These are phyloP conservation scores for Stephania japonica DNA, from an alignment of 164 flowering plant species.

Conservation along the genomic window DNA sequence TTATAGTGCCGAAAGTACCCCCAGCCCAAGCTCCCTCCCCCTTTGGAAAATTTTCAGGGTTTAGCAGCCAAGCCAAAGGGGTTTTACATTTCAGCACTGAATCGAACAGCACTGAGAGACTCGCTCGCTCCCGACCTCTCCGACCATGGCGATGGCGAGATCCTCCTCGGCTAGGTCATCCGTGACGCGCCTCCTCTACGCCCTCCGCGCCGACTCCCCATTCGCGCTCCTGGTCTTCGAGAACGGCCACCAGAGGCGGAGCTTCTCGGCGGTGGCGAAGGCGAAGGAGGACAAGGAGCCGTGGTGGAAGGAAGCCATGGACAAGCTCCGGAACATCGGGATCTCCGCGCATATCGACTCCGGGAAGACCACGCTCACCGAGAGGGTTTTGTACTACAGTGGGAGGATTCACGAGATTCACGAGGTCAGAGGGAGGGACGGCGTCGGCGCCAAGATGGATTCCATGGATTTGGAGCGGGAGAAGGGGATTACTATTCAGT, in stretches of 20 bases:
- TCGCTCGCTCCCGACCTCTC: background rate
- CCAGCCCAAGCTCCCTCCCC: too few species aligned
- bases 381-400: slow-evolving; percentile 76
- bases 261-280: slow-evolving; percentile 54
- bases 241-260: slow-evolving; percentile 28
- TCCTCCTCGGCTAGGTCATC: slow-evolving; percentile 26
- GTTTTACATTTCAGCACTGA: background rate
- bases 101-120: too few species aligned
- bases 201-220: slow-evolving; percentile 27
- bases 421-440: slow-evolving; percentile 91
- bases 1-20: too few species aligned
- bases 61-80: background rate
- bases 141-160: slow-evolving; percentile 31
- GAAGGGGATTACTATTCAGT: slow-evolving; percentile 95
- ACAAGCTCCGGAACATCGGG: slow-evolving; percentile 79
- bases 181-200: slow-evolving; percentile 49
- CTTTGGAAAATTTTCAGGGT: background rate
- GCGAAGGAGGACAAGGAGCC: slow-evolving; percentile 61
- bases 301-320: slow-evolving; percentile 84
- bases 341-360: slow-evolving; percentile 97
- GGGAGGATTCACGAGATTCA: slow-evolving; percentile 96
- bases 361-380: slow-evolving; percentile 94
- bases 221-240: slow-evolving; percentile 34
- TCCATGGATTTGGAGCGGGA: slow-evolving; percentile 99
- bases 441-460: slow-evolving; percentile 99